Base-by-base conservation (phyloP, 352 stramenopile species). In the Pythium insidiosum region DNA sequence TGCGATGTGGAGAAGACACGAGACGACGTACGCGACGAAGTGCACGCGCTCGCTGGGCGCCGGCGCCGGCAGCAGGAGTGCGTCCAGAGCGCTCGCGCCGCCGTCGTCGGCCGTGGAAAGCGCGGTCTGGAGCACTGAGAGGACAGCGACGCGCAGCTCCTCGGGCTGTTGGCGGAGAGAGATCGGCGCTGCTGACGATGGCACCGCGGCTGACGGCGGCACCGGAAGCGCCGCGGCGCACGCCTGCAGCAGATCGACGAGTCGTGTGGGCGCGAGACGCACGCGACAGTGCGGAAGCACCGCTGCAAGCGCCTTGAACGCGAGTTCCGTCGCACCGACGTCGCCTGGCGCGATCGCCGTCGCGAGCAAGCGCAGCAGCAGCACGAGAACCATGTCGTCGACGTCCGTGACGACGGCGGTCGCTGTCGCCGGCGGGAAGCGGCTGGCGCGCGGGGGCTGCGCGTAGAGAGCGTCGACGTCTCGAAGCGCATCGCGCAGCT, bases 21-120 rank as follows among this genome's bases (percentile, higher is more conserved):
- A 72, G 10, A 91, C 60, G 4, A 75, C 23, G 41, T 88, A 91
- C 22, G 75, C 75, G 40, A 88, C 64, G 28, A 91, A 86, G 46
- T 91, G 60, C 11, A 68, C 59, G 15, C 72, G 55, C 22, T 85
- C 63, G 23, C 24, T 12, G 28, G 10, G 0, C 47, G 45, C 28
- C 44, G 60, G 16, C 55, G 20, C 20, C 29, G 41, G 34, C 4
- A 53, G 47, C 4, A 62, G 30, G 19, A 20, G 3, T 1, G 38
- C 26, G 35, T 21, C 31, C 56, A 45, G 19, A 49, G 50, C 12
- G 52, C 19, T 6, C 19, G 4, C 1, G 38, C 30, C 18, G 30
- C 26, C 11, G 28, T 15, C 9, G 28, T 15, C 28, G 28, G 15
- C 15, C 28, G 28, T 15, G n/a, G n/a, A n/a, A n/a, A 87, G 55